phyloP scores from a whole-genome alignment of 306 rosid species.

The Trifolium subterraneum region DNA sequence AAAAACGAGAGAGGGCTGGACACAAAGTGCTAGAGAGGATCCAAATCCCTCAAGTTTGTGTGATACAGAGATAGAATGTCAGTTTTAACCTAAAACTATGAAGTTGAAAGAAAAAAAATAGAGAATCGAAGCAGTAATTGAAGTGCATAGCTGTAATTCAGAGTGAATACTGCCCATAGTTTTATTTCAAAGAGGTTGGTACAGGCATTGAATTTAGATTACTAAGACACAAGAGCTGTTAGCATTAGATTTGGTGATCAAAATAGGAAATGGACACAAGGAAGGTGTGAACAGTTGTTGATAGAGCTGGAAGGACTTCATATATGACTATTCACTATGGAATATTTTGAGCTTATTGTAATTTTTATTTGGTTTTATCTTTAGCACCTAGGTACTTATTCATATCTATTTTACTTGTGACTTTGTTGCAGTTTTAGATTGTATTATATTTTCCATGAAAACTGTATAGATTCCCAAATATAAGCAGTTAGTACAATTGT shows the following conservation, averaged over 20 bases:
- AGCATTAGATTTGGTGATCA: background rate
- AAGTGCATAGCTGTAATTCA: background rate
- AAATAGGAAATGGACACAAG: background rate
- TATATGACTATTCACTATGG: background rate
- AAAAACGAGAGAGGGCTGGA: too few relatives aligned
- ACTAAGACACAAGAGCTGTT: background rate
- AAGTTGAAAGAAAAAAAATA: background rate
- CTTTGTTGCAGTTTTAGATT: background rate
- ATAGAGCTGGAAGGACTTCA: background rate
- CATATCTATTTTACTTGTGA: conserved; percentile 1
- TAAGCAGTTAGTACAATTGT: background rate
- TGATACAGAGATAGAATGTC: background rate
- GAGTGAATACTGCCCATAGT: background rate
- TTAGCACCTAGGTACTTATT: conserved; percentile 12
- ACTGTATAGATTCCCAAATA: background rate
- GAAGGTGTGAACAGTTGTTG: background rate
- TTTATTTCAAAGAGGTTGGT: background rate
- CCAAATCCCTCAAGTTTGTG: too few relatives aligned
- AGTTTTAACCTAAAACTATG: background rate
- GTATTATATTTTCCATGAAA: background rate
- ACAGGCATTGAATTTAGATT: background rate
- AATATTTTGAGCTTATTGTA: background rate
- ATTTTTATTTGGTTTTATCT: conserved; percentile 14
- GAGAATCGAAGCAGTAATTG: background rate
- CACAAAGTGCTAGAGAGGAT: too few relatives aligned